Base-by-base conservation (phyloP, 2,329 filamentous ascomycete species). In the Lithohypha guttulata region DNA sequence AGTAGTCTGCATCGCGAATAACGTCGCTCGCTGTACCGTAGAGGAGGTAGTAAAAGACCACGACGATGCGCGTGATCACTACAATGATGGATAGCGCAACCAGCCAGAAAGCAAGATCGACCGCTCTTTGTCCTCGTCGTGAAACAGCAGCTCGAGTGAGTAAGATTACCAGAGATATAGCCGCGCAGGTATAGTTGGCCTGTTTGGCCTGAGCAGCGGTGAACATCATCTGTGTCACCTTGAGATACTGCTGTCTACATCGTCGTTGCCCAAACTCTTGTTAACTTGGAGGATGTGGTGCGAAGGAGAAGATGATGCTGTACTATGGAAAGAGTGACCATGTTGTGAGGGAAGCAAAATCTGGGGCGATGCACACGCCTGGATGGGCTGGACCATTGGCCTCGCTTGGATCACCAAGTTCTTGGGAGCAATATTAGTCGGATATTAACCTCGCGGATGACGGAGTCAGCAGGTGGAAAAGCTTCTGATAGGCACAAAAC, bases 1-100 rank as follows among this genome's bases (percentile, higher is more conserved):
- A 51, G 29, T 51, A 45, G 18, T 22, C 4, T 15, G 26, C 35
- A 22, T 39, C 25, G 26, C n/a, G 10, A 19, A 39, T 9, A 2
- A 23, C 35, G 17, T 39, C 35, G 35, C 35, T 39, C 2, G 26
- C 35, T 14, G 35, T 39, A 7, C 35, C 35, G 19, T 30, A 30
- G 15, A 19, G n/a, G 10, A 39, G 27, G 14, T 39, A 39, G 26
- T n/a, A 39, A 19, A 14, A 39, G 35, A 30, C 27, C 11, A 39
- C 35, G 9, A 31, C 11, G 18, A 39, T 29, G 6, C 35, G 25
- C 6, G 15, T 18, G 14, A 39, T 31, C 4, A 22, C 11, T 11
- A 39, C 26, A 7, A 31, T 10, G 8, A 31, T 39, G 5, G 35
- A 39, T 4, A 39, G 35, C 17, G 25, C 7, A 7, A 39, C 35